Percentiles rank a stretch among this genome's conserved stretches.
These are phyloP conservation scores for Exophiala bonariae DNA, from an alignment of 2,329 filamentous ascomycete species.

Conservation along the genomic window DNA sequence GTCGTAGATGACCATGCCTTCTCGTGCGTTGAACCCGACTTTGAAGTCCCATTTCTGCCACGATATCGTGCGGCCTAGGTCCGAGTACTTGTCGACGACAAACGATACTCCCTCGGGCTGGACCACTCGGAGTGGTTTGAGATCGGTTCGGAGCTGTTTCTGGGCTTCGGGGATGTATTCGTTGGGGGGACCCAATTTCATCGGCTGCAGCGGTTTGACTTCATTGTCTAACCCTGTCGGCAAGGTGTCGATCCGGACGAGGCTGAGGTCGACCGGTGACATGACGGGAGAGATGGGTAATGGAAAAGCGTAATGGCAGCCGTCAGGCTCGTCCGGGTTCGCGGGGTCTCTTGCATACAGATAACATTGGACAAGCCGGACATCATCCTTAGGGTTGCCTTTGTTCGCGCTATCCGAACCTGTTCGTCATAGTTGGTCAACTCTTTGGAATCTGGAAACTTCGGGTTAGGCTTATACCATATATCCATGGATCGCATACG, in stretches of 20 bases:
- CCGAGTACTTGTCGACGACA: constrained; percentile 48
- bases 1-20: constrained; percentile 70
- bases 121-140: constrained; percentile 71
- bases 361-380: too few relatives aligned
- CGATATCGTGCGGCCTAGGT: too few relatives aligned
- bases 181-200: too few relatives aligned
- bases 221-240: constrained; percentile 53
- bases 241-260: constrained; percentile 59
- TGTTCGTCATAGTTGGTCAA: too few relatives aligned
- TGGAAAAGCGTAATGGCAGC: constrained; percentile 64
- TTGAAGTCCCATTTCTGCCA: constrained; percentile 71
- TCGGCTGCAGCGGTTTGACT: too few relatives aligned
- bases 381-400: too few relatives aligned
- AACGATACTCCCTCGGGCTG: constrained; percentile 71
- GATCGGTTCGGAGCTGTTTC: constrained; percentile 47
- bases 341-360: too few relatives aligned
- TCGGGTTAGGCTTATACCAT: too few relatives aligned
- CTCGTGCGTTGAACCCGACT: constrained; percentile 66
- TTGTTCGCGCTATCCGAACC: too few relatives aligned
- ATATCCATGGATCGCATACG: too few relatives aligned
- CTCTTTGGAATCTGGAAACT: too few relatives aligned
- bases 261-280: constrained; percentile 54
- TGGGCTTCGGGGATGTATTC: constrained; percentile 55
- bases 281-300: constrained; percentile 60
- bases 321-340: constrained; percentile 55